Conservation (phyloP, 2,329 filamentous ascomycete species). For the Colletotrichum tanaceti region DNA sequence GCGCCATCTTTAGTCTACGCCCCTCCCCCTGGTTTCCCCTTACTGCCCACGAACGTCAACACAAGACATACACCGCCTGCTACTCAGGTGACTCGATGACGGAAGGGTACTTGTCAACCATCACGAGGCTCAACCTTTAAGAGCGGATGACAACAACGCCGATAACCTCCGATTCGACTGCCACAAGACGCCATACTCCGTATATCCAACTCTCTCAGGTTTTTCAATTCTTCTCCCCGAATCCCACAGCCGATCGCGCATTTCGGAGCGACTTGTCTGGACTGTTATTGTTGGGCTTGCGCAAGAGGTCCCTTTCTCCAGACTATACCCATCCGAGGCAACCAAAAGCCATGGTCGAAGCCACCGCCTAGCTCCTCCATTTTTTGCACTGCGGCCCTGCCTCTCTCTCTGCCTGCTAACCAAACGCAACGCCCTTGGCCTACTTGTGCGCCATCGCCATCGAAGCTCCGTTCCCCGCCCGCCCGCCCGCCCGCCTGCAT, state of each 20-base stretch:
- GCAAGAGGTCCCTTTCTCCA: conserved; percentile 1
- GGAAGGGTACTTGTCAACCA: conserved; percentile 34
- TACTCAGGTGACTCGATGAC: conserved; percentile 38
- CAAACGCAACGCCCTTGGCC: conserved; percentile 1
- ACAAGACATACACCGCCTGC: conserved; percentile 5
- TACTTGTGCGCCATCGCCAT: conserved; percentile 17
- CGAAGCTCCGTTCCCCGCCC: not conserved
- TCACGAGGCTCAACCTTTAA: conserved; percentile 36
- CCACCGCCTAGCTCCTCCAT: conserved; percentile 29
- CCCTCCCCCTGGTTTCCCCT: conserved; percentile 10
- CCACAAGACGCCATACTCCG: conserved; percentile 10
- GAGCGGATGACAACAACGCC: conserved; percentile 36
- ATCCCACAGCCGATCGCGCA: not conserved
- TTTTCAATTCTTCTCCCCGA: not conserved
- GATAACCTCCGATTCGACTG: conserved; percentile 26
- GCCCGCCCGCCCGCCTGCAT: not conserved
- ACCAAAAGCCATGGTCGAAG: conserved; percentile 37
- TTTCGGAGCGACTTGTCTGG: conserved; percentile 9
- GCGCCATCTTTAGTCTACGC: conserved; percentile 3
- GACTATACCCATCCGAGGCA: conserved; percentile 13
- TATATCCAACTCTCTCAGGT: conserved; percentile 4
- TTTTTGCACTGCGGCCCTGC: conserved; percentile 28
- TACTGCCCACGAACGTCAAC: conserved; percentile 19
- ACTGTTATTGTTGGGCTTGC: conserved; percentile 10
- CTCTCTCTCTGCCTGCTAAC: conserved; percentile 5